These are phyloP conservation scores for Salix exigua DNA, from an alignment of 345 rosid species.

Conservation along the genomic window DNA sequence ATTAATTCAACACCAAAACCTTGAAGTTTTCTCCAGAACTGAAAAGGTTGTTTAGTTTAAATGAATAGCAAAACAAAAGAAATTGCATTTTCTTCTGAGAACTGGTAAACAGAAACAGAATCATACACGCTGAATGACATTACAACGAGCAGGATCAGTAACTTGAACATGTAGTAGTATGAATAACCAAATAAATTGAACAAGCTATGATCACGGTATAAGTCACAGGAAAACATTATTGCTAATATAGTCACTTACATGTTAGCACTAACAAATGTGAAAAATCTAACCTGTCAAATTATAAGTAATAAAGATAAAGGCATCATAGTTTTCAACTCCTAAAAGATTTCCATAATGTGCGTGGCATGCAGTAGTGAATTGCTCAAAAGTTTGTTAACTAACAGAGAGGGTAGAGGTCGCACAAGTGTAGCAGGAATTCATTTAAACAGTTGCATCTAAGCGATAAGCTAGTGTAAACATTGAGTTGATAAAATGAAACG, in stretches of 20 bases:
- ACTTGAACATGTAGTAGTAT: not conserved
- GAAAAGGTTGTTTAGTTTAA: not conserved
- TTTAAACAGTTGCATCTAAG: not conserved
- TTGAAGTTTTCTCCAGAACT: slow-evolving; percentile 44
- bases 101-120: not conserved
- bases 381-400: not conserved
- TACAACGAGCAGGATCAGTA: not conserved
- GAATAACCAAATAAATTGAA: not conserved
- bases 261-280: not conserved
- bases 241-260: not conserved
- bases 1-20: slow-evolving; percentile 63
- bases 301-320: not conserved
- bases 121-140: not conserved
- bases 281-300: not conserved
- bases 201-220: not conserved
- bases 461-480: not conserved
- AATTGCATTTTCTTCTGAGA: not conserved
- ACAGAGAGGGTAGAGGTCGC: not conserved
- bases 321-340: not conserved
- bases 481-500: not conserved
- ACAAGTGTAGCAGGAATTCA: not conserved
- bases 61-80: not conserved
- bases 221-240: not conserved
- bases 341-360: not conserved
- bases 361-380: not conserved